A percentile compares a stretch with the other conserved stretches of the same genome.
These are phyloP conservation scores for Pisolithus orientalis DNA, from an alignment of 768 basidiomycete genomes.

Conservation along the genomic window DNA sequence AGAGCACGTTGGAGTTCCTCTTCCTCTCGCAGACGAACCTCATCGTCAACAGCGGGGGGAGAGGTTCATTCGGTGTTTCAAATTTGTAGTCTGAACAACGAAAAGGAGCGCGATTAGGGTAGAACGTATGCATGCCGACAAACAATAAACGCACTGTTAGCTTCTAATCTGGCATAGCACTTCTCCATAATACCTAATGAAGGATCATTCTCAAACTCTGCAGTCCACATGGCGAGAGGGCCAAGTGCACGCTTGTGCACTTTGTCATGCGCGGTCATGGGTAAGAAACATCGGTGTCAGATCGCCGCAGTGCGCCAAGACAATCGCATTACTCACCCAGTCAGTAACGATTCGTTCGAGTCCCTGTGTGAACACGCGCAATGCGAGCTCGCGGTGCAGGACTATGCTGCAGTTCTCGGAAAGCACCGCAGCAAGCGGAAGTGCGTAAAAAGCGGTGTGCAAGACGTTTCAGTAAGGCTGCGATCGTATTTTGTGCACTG, in stretches of 20 bases:
- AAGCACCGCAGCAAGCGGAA: constrained; percentile 82
- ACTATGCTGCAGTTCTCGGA: constrained; percentile 85
- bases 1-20: constrained; percentile 91
- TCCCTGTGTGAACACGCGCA: constrained; percentile 84
- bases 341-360: constrained; percentile 85
- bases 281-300: constrained; percentile 8
- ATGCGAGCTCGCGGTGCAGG: constrained; percentile 82
- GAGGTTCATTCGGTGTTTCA: constrained; percentile 51
- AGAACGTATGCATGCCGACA: not conserved
- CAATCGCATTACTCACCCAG: constrained; percentile 53
- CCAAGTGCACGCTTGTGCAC: constrained; percentile 71
- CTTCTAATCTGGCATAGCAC: constrained; percentile 72
- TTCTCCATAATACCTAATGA: constrained; percentile 89
- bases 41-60: constrained; percentile 71
- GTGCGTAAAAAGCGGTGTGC: constrained; percentile 86
- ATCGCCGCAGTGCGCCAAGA: not conserved
- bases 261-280: constrained; percentile 83
- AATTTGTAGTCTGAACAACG: constrained; percentile 60
- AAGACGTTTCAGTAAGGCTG: constrained; percentile 82
- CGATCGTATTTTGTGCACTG: constrained; percentile 83
- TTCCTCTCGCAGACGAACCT: constrained; percentile 78
- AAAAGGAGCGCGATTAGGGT: constrained; percentile 8
- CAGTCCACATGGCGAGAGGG: constrained; percentile 77
- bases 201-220: constrained; percentile 74
- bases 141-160: constrained; percentile 56